phyloP scores from a whole-genome alignment of 148 eudicot species.

The Cornus kousa region DNA sequence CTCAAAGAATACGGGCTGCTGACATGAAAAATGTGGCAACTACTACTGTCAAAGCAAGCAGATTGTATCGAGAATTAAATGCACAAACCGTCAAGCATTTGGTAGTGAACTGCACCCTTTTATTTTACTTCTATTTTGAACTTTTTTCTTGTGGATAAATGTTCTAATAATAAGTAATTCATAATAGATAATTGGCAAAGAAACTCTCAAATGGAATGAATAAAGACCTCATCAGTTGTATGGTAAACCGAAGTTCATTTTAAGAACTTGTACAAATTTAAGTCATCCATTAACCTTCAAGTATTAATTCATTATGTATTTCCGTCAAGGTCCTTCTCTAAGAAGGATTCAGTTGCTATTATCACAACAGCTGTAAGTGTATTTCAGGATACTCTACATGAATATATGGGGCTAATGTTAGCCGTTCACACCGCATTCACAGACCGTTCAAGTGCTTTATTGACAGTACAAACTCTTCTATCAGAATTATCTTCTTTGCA shows the following conservation, averaged over 20 bases:
- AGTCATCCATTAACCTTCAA: neutral
- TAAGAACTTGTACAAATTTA: neutral
- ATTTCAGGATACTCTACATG: constrained; percentile 86
- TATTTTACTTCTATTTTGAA: neutral
- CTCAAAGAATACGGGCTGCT: too few relatives aligned
- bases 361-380: neutral
- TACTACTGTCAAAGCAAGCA: constrained; percentile 80
- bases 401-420: constrained; percentile 73
- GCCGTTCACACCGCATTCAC: constrained; percentile 78
- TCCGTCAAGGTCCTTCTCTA: neutral
- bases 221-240: neutral
- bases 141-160: neutral
- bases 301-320: neutral
- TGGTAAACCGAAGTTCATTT: neutral
- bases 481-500: constrained; percentile 75
- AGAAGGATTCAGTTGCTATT: constrained; percentile 3
- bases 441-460: constrained; percentile 87
- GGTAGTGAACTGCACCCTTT: constrained; percentile 40
- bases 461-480: constrained; percentile 89
- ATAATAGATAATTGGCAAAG: neutral
- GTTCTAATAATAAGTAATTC: neutral
- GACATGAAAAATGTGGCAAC: constrained; percentile 84
- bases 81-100: constrained; percentile 73
- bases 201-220: neutral
- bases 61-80: constrained; percentile 76